phyloP scores from a whole-genome alignment of 306 rosid genomes.

The Rubus idaeus region DNA sequence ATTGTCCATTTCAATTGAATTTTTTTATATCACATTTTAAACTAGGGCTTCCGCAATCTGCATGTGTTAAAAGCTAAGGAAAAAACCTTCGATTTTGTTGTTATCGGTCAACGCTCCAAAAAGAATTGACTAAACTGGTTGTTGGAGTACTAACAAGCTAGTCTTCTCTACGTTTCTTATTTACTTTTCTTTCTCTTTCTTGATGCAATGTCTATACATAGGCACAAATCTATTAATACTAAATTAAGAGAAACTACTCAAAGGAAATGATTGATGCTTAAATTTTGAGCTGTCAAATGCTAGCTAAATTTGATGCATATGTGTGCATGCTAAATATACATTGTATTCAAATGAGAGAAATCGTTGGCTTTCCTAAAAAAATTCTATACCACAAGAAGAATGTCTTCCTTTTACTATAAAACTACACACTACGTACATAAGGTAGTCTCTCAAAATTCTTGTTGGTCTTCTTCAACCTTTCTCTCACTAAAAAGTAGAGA shows the following conservation, averaged over 20 bases:
- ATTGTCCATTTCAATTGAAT: too few species aligned
- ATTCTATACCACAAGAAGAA: conserved; percentile 20
- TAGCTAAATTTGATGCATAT: not conserved
- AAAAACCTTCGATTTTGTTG: too few species aligned
- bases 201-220: not conserved
- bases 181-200: too few species aligned
- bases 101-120: too few species aligned
- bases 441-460: not conserved
- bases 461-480: conserved; percentile 27
- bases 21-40: too few species aligned
- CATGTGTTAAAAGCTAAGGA: too few species aligned
- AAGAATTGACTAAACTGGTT: too few species aligned
- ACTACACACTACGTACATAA: not conserved
- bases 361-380: conserved; percentile 18
- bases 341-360: conserved; percentile 1
- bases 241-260: not conserved
- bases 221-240: not conserved
- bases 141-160: too few species aligned
- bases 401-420: conserved; percentile 18
- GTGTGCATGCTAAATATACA: not conserved
- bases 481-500: conserved; percentile 25
- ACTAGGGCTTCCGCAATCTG: too few species aligned
- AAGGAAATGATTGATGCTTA: not conserved
- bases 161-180: too few species aligned
- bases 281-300: not conserved